Conservation (phyloP, 106 monocot genomes). For the Triglochin maritima region DNA sequence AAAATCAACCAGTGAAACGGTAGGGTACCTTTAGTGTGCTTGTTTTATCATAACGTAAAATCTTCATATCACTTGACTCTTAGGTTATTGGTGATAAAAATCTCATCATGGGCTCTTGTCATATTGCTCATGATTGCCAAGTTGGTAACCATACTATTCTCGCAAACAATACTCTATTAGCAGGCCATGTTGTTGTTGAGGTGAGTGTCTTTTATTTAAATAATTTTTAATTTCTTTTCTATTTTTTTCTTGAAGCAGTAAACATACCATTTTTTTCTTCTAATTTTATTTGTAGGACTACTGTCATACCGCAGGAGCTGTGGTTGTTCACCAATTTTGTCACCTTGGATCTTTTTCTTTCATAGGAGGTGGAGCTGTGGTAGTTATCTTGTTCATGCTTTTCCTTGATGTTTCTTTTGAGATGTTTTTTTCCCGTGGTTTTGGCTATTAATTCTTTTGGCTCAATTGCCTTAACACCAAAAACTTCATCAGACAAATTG, state of each 20-base stretch:
- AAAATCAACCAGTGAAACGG: constrained; percentile 65
- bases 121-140: constrained; percentile 98
- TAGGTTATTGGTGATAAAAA: constrained; percentile 87
- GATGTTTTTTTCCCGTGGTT: not conserved
- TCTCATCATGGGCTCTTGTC: constrained; percentile 94
- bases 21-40: constrained; percentile 13
- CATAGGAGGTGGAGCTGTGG: constrained; percentile 87
- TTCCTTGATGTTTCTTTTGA: not conserved
- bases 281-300: constrained; percentile 35
- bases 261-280: not conserved
- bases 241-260: not conserved
- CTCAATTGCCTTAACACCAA: no score
- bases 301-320: constrained; percentile 66
- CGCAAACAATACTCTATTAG: constrained; percentile 84
- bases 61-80: constrained; percentile 10
- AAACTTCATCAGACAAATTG: no score
- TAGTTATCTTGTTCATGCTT: constrained; percentile 12
- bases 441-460: not conserved
- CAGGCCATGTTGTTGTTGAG: constrained; percentile 82
- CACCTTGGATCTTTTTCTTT: constrained; percentile 81
- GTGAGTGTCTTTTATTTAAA: constrained; percentile 21
- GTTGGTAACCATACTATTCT: constrained; percentile 81
- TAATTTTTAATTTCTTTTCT: not conserved
- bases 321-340: constrained; percentile 92
- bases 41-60: not conserved